Evolutionary conservation across 306 rosid species (phyloP).

Genomic region (Clitoria ternatea): DNA sequence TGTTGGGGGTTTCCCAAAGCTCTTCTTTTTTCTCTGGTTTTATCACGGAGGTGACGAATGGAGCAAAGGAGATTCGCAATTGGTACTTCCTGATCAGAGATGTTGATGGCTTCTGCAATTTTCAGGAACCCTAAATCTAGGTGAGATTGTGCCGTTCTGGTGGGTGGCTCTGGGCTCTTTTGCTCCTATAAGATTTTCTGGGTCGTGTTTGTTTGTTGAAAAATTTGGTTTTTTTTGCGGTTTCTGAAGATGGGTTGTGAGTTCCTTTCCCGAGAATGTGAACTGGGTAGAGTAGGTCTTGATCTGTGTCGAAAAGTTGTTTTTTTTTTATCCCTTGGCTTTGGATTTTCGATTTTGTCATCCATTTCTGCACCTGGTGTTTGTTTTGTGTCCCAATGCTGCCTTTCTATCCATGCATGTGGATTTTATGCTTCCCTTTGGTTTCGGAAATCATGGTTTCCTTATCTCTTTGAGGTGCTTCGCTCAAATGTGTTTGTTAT

Average conservation of each 20-base stretch:
- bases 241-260: slow-evolving; percentile 16
- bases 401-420: slow-evolving; percentile 42
- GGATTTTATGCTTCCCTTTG: slow-evolving; percentile 9
- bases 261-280: slow-evolving; percentile 22
- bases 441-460: not conserved
- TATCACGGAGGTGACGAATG: slow-evolving; percentile 16
- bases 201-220: slow-evolving; percentile 12
- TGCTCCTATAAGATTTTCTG: slow-evolving; percentile 17
- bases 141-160: not conserved
- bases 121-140: slow-evolving; percentile 36
- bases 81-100: not conserved
- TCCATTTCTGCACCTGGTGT: slow-evolving; percentile 19
- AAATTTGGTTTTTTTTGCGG: slow-evolving; percentile 6
- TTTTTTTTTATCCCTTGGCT: no score
- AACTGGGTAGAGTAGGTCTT: slow-evolving; percentile 20
- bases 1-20: slow-evolving; percentile 38
- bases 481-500: not conserved
- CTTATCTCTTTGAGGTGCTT: not conserved
- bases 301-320: slow-evolving; percentile 23
- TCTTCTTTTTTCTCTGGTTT: not conserved
- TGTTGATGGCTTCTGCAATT: not conserved
- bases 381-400: slow-evolving; percentile 14
- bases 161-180: slow-evolving; percentile 22
- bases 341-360: slow-evolving; percentile 1
- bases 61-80: slow-evolving; percentile 4